Conservation (phyloP, 148 eudicot genomes). For the Cornus controversa region DNA sequence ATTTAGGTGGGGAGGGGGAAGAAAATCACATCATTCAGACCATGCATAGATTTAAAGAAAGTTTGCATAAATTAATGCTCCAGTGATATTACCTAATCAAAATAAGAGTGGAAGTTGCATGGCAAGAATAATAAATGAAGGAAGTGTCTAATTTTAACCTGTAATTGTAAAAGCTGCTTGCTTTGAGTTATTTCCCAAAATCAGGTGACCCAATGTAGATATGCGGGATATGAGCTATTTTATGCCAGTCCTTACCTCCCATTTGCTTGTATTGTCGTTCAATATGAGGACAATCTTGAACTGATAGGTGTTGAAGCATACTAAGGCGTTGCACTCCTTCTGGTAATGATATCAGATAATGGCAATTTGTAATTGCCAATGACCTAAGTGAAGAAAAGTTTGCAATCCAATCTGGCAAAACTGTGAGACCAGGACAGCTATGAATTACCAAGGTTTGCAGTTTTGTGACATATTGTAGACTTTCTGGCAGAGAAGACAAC, state of each 20-base stretch:
- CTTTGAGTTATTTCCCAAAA: background rate
- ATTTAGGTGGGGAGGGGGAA: no score
- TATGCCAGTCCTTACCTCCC: conserved; percentile 9
- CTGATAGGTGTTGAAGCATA: conserved; percentile 13
- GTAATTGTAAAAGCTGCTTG: background rate
- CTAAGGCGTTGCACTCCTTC: background rate
- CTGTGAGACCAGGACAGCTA: conserved; percentile 7
- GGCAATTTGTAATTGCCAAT: conserved; percentile 16
- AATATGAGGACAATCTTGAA: conserved; percentile 14
- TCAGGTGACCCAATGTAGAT: background rate
- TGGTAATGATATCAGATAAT: conserved; percentile 7
- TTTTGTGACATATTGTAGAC: conserved; percentile 2
- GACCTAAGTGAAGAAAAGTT: conserved; percentile 10
- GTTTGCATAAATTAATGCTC: background rate
- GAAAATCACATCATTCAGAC: no score
- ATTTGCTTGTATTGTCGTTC: background rate
- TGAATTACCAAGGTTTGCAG: conserved; percentile 12
- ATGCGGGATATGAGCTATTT: conserved; percentile 12
- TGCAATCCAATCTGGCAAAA: conserved; percentile 12
- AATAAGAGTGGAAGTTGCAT: background rate
- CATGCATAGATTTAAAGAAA: no score
- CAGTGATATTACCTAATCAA: background rate
- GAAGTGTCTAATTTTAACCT: background rate
- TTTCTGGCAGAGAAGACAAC: conserved; percentile 1
- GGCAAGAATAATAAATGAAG: background rate